Conservation (phyloP, 306 rosid genomes). For the barrel medic (Medicago truncatula) region DNA sequence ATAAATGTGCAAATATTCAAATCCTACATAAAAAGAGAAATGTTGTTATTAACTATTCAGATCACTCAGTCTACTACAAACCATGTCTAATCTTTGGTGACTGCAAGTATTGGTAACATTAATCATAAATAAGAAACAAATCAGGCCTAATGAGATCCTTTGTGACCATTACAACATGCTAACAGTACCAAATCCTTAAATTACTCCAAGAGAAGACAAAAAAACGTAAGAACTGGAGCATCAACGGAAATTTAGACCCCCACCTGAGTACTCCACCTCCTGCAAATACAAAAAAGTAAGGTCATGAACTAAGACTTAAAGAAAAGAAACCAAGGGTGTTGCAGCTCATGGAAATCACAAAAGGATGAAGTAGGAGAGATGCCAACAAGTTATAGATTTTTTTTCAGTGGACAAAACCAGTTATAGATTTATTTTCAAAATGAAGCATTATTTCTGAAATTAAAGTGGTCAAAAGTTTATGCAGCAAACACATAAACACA, state of each 20-base stretch:
- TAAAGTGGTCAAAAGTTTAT: background rate
- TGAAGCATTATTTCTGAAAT: background rate
- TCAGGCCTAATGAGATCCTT: conserved; percentile 17
- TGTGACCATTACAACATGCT: conserved; percentile 27
- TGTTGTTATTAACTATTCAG: background rate
- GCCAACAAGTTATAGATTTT: background rate
- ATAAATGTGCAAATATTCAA: conserved; percentile 24
- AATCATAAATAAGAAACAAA: conserved; percentile 15
- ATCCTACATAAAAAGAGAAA: conserved; percentile 30
- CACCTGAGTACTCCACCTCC: conserved; percentile 57
- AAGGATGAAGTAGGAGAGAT: background rate
- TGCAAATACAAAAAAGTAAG: conserved; percentile 36
- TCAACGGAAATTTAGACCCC: conserved; percentile 51
- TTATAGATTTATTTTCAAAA: background rate
- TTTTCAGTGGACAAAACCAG: background rate
- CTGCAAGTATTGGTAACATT: conserved; percentile 10
- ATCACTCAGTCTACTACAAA: conserved; percentile 32
- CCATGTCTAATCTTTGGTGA: conserved; percentile 32
- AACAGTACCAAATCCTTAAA: background rate
- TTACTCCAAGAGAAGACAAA: conserved; percentile 27
- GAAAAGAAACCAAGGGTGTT: background rate
- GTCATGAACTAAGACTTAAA: background rate
- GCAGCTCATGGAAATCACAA: background rate
- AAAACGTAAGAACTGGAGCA: background rate
- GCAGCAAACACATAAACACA: background rate